phyloP scores from a whole-genome alignment of 2,329 filamentous ascomycete genomes.

The Myriosclerotinia curreyana region DNA sequence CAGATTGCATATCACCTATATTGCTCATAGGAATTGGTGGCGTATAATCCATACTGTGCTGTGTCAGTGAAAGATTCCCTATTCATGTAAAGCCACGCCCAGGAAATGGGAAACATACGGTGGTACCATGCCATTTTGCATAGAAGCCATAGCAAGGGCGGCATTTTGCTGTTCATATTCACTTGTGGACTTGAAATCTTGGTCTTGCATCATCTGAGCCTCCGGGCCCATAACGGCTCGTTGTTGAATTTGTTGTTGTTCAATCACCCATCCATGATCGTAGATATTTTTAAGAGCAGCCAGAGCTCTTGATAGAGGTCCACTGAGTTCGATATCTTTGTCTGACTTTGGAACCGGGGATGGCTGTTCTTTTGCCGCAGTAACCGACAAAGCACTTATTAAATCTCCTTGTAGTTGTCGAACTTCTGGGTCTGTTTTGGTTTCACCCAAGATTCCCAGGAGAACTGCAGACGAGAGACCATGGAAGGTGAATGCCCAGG shows the following conservation, averaged over 20 bases:
- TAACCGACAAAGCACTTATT: slow-evolving; percentile 61
- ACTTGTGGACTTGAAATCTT: slow-evolving; percentile 26
- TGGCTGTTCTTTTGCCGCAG: slow-evolving; percentile 57
- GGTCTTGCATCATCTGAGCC: slow-evolving; percentile 14
- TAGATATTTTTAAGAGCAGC: slow-evolving; percentile 64
- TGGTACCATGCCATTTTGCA: slow-evolving; percentile 54
- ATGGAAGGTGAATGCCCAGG: slow-evolving; percentile 67
- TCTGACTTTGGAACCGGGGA: slow-evolving; percentile 31
- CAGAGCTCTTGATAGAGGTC: slow-evolving; percentile 59
- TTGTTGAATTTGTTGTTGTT: slow-evolving; percentile 44
- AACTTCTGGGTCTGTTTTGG: slow-evolving; percentile 61
- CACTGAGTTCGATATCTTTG: slow-evolving; percentile 41
- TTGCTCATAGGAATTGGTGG: slow-evolving; percentile 38
- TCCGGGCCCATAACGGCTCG: slow-evolving; percentile 23
- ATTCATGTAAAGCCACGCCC: not conserved
- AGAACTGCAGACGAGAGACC: slow-evolving; percentile 63
- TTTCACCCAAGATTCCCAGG: slow-evolving; percentile 61
- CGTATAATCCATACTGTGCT: slow-evolving; percentile 41
- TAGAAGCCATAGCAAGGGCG: slow-evolving; percentile 61
- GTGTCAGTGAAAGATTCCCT: not conserved
- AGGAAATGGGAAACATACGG: slow-evolving; percentile 29
- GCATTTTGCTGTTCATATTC: slow-evolving; percentile 50
- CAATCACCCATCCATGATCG: slow-evolving; percentile 59
- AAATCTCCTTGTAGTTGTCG: slow-evolving; percentile 62
- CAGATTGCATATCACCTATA: slow-evolving; percentile 44